Base-by-base conservation (phyloP, 768 basidiomycete genomes). In the Termitomyces eurrhizus region DNA sequence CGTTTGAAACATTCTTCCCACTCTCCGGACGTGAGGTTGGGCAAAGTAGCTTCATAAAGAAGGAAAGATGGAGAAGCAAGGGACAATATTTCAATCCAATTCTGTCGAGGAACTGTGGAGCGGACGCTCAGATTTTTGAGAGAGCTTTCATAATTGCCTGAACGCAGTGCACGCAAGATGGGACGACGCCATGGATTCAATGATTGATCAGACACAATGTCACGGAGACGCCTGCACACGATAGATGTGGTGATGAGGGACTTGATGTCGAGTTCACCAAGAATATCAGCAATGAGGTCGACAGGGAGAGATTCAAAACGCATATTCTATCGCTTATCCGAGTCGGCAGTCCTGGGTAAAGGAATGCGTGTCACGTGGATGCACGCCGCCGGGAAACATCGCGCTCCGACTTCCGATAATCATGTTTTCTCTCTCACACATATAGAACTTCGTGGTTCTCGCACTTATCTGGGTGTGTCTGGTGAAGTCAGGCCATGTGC, bases 181-280 rank as follows among this genome's bases (percentile, higher is more conserved):
- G 90, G 88, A 16, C 73, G 75, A 56, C 89, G 80, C 91, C 92
- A 92, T 18, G 87, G 89, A 67, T 92, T 92, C 49, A 92, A 72
- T 4, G 83, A 77, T 7, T 81, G 65, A 64, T 90, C 88, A 3
- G 88, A 83, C 18, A 81, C 79, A 45, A 92, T 80, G 52, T 73
- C 70, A 46, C 80, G 77, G 26, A 92, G 74, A 45, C 82, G 77
- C 61, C 79, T 80, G 4, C 88, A 90, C 33, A 92, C 73, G 59
- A 83, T 80, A 14, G 89, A 84, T 63, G 83, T 72, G 18, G 68
- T 76, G 57, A 90, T 74, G 35, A 92, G 81, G 13, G 83, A 81
- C 32, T 77, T 71, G 21, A 92, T 74, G 66, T 88, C 85, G 52
- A 92, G 81, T 66, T 90, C 85, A 46, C 82, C 77, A 42, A 92